Conservation (phyloP, 371 early-diverging fungal species). For the Apophysomyces variabilis region DNA sequence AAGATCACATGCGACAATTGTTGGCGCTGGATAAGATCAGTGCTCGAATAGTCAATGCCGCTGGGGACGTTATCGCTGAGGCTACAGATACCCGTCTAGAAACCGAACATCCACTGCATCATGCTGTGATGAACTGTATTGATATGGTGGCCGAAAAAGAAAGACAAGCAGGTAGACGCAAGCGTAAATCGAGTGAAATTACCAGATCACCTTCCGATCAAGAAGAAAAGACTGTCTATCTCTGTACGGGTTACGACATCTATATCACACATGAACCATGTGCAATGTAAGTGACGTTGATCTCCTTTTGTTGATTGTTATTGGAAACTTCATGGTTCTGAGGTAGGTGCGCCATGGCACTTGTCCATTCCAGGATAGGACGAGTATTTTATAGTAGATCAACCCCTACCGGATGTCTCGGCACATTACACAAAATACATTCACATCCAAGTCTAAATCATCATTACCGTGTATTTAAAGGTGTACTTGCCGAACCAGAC, state of each 20-base stretch:
- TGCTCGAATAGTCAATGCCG: slow-evolving; percentile 54
- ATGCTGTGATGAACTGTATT: slow-evolving; percentile 69
- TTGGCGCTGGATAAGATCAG: slow-evolving; percentile 27
- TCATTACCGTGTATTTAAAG: slow-evolving; percentile 55
- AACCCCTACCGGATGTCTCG: slow-evolving; percentile 69
- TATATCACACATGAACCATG: slow-evolving; percentile 72
- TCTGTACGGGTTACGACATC: slow-evolving; percentile 68
- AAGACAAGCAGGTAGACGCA: slow-evolving; percentile 28
- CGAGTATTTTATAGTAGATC: slow-evolving; percentile 73
- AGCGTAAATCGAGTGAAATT: slow-evolving; percentile 29
- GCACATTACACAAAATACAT: slow-evolving; percentile 73
- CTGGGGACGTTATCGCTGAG: slow-evolving; percentile 45
- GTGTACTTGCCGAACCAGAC: slow-evolving; percentile 21
- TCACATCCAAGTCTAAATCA: slow-evolving; percentile 74
- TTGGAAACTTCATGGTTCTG: background rate
- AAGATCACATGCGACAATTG: slow-evolving; percentile 40
- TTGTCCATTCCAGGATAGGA: slow-evolving; percentile 78
- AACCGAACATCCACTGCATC: slow-evolving; percentile 57
- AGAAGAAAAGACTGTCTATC: slow-evolving; percentile 40
- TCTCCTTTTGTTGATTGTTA: background rate
- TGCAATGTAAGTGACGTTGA: slow-evolving; percentile 55
- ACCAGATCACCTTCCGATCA: slow-evolving; percentile 1
- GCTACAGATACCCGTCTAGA: slow-evolving; percentile 50
- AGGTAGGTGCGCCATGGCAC: slow-evolving; percentile 77
- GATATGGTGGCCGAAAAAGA: slow-evolving; percentile 47